Evolutionary conservation across 1,139 yeast genomes (phyloP), one percentile per base, ranked within the genome.

Genomic region (Magnusiomyces fungicola): DNA sequence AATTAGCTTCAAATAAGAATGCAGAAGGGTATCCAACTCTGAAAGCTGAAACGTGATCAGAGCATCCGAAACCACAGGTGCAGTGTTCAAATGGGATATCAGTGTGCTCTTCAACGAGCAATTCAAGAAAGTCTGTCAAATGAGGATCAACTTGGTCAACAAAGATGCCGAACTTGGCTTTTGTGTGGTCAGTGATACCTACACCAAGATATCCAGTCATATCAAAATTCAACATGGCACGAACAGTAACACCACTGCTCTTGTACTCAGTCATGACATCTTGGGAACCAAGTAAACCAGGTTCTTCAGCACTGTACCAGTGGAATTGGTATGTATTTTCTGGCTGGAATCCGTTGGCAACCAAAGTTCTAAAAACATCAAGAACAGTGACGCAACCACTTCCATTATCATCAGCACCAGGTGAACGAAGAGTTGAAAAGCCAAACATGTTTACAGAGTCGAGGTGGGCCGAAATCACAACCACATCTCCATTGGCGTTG

Each of bases 391-490:
- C 81, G 2, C 90, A 81, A 6, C 97, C 97, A 3, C 92, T 80
- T 1, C 96, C 96, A 64, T 90, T 88, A 61, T 90, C 98, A 65
- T 90, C 97, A 3, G 96, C 97, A 4, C 97, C 98, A 1, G 97
- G 97, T 0, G 97, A 89, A 43, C 79, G 75, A 58, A 83, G 62
- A 19, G 81, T 54, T 46, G 72, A 73, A n/a, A 96, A 96, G 52
- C 86, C 73, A 46, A 86, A 58, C 53, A 87, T 71, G 63, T 88
- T 89, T 54, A 81, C 76, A 1, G 96, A 84, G 64, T 90, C 98
- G 62, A 84, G 87, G 68, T 92, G 97, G 25, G 96, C 84, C 0
- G 97, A 97, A 29, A 90, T 78, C 19, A 90, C 79, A 2, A 90
- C 83, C 24, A 77, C 69, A 39, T 53, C 43, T 36, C 43, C 58